Evolutionary conservation across 1,139 yeast species (phyloP), one percentile per base, ranked within the genome.

Genomic region (Diutina rugosa): DNA sequence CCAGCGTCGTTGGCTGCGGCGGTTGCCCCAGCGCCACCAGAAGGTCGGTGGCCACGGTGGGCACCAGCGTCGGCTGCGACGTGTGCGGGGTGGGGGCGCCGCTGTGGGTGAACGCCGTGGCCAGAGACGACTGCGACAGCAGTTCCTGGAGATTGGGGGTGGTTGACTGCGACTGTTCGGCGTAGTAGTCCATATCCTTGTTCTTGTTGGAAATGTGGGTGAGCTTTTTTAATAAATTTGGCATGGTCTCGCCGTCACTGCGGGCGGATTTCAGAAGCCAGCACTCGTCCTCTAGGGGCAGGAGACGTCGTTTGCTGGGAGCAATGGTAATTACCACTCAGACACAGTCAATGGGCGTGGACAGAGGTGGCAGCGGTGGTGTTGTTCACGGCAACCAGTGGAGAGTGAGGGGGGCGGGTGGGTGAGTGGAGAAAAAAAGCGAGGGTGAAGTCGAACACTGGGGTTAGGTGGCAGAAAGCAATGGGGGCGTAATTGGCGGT

Each of bases 221-320:
- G 38, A 49, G 53, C 28, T 49, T 49, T 16, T 49, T 49, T 6
- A 49, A n/a, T 18, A 49, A 49, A 49, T 49, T 49, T 49, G 53
- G 41, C 53, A 49, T 49, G 21, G 21, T 49, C 35, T 47, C 51
- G 18, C 38, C 51, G 16, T 7, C 51, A 26, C 51, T 30, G 35
- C 51, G 51, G 30, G 38, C 51, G 30, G 16, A 7, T 47, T 47
- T 47, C 21, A 29, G 6, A 14, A 30, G 51, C 18, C 12, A 28
- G 8, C 16, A 30, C 18, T 14, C 35, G 30, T 14, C n/a, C 21
- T 12, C 30, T 28, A 21, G 18, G 35, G 35, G 29, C 49, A 46
- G 49, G 49, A 8, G 28, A 46, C 49, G 49, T 12, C 49, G 49
- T 21, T 46, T 46, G 49, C 26, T 46, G 49, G 49, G 16, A 46